Conservation (phyloP, 805 yeast species). For the Yarrowia deformans region DNA sequence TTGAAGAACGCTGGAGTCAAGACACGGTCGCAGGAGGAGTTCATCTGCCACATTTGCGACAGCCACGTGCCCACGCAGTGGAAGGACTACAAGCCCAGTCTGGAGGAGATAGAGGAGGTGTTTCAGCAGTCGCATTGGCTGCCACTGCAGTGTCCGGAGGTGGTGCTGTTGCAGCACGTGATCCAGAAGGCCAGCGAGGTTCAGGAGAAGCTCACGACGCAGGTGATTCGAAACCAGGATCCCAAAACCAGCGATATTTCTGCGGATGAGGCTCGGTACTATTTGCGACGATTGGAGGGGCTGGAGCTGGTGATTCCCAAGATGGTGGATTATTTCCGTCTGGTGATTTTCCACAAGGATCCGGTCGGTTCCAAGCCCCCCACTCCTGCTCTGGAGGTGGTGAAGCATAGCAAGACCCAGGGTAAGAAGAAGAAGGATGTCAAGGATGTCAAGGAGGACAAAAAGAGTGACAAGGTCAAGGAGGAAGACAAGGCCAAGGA, state of each 20-base stretch:
- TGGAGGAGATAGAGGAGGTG: conserved; percentile 50
- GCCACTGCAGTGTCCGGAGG: conserved; percentile 52
- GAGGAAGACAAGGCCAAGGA: not conserved
- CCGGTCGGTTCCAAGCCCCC: conserved; percentile 13
- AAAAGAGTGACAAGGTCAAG: not conserved
- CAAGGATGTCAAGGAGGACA: not conserved
- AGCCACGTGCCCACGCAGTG: conserved; percentile 49
- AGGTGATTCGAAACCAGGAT: conserved; percentile 60
- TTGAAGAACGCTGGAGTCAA: conserved; percentile 53
- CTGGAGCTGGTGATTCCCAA: conserved; percentile 17
- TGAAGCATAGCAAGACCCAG: conserved; percentile 8
- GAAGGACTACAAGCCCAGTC: conserved; percentile 50
- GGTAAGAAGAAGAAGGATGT: conserved; percentile 12
- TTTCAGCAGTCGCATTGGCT: conserved; percentile 48
- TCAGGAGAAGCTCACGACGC: conserved; percentile 56
- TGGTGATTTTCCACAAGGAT: conserved; percentile 8
- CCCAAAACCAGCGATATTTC: conserved; percentile 38
- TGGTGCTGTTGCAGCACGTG: conserved; percentile 44
- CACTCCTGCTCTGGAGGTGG: conserved; percentile 3
- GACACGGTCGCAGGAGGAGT: conserved; percentile 52
- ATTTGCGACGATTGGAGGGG: conserved; percentile 18
- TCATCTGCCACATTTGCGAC: conserved; percentile 65
- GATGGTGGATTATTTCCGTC: conserved; percentile 1
- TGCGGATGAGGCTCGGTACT: conserved; percentile 20
- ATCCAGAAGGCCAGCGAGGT: conserved; percentile 51